Conservation (phyloP, 202 grass and related monocot genomes). For the Carex arenaria region DNA sequence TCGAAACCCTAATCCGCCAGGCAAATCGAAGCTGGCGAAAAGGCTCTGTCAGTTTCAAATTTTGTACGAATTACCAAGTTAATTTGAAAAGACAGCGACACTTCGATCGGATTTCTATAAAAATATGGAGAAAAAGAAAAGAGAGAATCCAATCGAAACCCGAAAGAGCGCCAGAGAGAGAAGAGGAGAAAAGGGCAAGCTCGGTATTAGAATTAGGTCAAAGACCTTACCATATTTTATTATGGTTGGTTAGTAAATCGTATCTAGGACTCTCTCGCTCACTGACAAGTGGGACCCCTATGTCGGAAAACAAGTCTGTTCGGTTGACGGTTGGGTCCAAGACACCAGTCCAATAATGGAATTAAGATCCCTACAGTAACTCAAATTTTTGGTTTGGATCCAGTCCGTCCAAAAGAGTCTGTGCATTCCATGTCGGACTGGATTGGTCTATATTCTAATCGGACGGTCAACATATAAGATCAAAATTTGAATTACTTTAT, state of each 20-base stretch:
- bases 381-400: no score
- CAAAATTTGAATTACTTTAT: no score
- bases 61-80: neutral
- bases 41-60: neutral
- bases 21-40: neutral
- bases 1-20: slow-evolving; percentile 8
- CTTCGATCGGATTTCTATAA: neutral
- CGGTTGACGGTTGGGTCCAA: no score
- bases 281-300: neutral
- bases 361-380: no score
- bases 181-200: neutral
- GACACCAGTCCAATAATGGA: neutral
- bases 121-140: neutral
- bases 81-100: neutral
- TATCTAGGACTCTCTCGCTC: neutral
- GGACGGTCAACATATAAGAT: no score
- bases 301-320: no score
- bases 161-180: neutral
- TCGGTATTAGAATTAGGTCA: neutral
- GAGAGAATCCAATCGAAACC: neutral
- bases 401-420: no score
- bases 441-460: no score
- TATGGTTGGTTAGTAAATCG: neutral
- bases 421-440: no score
- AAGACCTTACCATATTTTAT: no score